phyloP scores from a whole-genome alignment of 768 basidiomycete genomes.

The Boletus reticulatus region DNA sequence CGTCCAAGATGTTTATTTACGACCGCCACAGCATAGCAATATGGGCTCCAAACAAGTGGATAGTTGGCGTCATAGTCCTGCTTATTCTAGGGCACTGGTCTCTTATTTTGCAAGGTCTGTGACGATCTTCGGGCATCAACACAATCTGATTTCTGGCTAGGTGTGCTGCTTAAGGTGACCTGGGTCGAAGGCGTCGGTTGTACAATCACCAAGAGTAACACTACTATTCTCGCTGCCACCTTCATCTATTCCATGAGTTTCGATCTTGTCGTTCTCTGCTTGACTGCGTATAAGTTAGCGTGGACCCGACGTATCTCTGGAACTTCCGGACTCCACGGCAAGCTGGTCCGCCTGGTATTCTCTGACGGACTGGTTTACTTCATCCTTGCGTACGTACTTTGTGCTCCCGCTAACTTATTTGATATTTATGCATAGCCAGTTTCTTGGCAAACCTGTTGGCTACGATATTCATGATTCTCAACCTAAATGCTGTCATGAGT shows the following conservation, averaged over 20 bases:
- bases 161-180: conserved; percentile 54
- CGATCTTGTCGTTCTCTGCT: conserved; percentile 56
- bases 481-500: conserved; percentile 66
- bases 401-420: conserved; percentile 23
- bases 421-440: conserved; percentile 19
- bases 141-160: conserved; percentile 29
- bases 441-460: conserved; percentile 42
- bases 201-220: conserved; percentile 58
- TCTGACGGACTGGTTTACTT: conserved; percentile 73
- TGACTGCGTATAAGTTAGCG: conserved; percentile 60
- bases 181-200: conserved; percentile 54
- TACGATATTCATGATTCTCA: conserved; percentile 60
- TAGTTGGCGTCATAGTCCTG: conserved; percentile 48
- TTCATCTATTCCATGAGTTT: conserved; percentile 80
- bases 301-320: conserved; percentile 21
- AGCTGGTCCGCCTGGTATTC: conserved; percentile 63
- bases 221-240: conserved; percentile 60
- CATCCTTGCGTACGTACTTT: conserved; percentile 58
- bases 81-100: conserved; percentile 71
- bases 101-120: conserved; percentile 58
- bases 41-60: conserved; percentile 57
- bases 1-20: background rate
- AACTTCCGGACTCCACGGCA: conserved; percentile 34
- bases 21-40: conserved; percentile 51
- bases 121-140: background rate